Evolutionary conservation across 768 basidiomycete species (phyloP), one percentile per base, ranked within the genome.

Genomic region (Pulveroboletus frians): DNA sequence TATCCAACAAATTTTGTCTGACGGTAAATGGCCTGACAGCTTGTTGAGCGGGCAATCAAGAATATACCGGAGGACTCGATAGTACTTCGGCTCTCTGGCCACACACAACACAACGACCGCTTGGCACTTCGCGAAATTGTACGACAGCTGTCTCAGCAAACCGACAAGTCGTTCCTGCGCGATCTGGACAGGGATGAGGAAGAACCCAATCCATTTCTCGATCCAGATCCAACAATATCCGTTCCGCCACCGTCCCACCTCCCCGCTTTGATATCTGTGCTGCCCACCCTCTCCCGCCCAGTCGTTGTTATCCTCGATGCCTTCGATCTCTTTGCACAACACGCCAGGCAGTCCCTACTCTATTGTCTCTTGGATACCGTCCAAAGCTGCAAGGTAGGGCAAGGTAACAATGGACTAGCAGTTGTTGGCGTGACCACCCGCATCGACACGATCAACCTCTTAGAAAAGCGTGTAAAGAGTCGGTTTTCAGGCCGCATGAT

Each of bases 391-490:
- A 76, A 84, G 50, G 77, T 82, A 3, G 76, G 76, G 15, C 66
- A 71, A 39, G 74, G 72, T 11, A 79, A 63, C 57, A 81, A 78
- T 53, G 93, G 92, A 3, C 68, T 96, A 18, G 87, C 85, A 0
- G 84, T 99, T 30, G 73, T 99, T 31, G 96, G 96, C 8, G 67
- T 93, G 10, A 92, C 93, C 1, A 83, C 82, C 29, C 83, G 93
- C 9, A 77, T 94, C 20, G 93, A 98, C 59, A 87, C 91, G 15
- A 78, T 97, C 51, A 87, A 89, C 54, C 69, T 88, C 3, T 74
- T 99, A 15, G 96, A 99, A 66, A 99, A 99, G 66, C 78, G 96
- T 38, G 96, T 99, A 43, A 96, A 98, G 69, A 96, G 92, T 55
- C 81, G 96, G 3, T 99, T 98, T 70, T 97, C 94, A 2, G 92